Evolutionary conservation across 2,329 filamentous ascomycete species (phyloP), one percentile per base, ranked within the genome.

Genomic region (Periconia macrospinosa): DNA sequence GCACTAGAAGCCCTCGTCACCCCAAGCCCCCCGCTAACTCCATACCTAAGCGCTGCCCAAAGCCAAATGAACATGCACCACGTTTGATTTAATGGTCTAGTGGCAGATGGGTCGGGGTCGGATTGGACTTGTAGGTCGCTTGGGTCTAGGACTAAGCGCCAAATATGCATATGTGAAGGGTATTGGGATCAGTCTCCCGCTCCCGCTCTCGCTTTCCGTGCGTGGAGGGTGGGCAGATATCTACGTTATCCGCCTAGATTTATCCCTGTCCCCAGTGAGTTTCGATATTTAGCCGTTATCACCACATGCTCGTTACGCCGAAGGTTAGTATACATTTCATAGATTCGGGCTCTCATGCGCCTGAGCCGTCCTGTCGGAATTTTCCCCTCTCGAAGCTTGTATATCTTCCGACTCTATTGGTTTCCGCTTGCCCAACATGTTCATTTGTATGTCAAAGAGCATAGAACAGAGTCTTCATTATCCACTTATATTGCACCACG

Each of bases 401-500:
- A 37, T 10, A 10, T 37, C 33, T 37, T 37, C 33, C 33, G 11
- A 10, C 11, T 10, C 11, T 13, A 37, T 37, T 43, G 41, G 41
- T 19, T 19, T 43, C 17, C 40, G 30, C 30, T 18, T 30, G 18
- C 6, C 6, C 44, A 9, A 7, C 30, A 30, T 46, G 3, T 30
- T 27, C 30, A 17, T n/a, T n/a, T 46, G 9, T 7, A 6, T 46
- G 8, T 19, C 19, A 33, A 37, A 10, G 33, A 37, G 33, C 33
- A 47, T 37, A 37, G 18, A 37, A 37, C 33, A 37, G 47, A 13
- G 18, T 15, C 41, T 15, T 49, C 17, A 48, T 19, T 33, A 37
- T 42, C 47, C 47, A 49, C 47, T 49, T 41, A 37, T 49, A 37
- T 37, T 49, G n/a, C n/a, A 27, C 33, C 47, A 49, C 47, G 47